These are phyloP conservation scores for Ustilago crameri DNA, from an alignment of 1,284 basidiomycete genomes.

Conservation along the genomic window DNA sequence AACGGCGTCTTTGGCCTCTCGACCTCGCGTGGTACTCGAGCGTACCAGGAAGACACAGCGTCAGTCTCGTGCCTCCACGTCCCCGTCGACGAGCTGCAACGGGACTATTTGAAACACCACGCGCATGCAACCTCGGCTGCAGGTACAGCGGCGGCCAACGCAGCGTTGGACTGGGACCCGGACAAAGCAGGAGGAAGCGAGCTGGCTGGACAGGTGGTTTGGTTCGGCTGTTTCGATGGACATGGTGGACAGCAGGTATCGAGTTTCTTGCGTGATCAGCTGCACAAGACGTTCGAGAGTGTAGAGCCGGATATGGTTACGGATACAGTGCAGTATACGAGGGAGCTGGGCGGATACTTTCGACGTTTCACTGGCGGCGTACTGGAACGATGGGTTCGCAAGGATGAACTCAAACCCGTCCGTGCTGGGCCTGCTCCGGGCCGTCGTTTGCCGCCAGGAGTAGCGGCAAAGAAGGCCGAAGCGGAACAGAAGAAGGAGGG, in stretches of 20 bases:
- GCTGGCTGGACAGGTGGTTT: slow-evolving; percentile 62
- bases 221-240: slow-evolving; percentile 67
- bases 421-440: slow-evolving; percentile 41
- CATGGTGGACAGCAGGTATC: slow-evolving; percentile 63
- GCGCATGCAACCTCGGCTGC: slow-evolving; percentile 25
- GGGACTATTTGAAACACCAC: slow-evolving; percentile 43
- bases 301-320: slow-evolving; percentile 59
- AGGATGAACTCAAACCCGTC: slow-evolving; percentile 51
- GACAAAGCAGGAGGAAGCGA: slow-evolving; percentile 57
- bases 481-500: not conserved
- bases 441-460: slow-evolving; percentile 15
- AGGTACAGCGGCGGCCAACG: slow-evolving; percentile 28
- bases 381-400: slow-evolving; percentile 60
- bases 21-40: slow-evolving; percentile 57
- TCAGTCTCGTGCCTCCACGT: slow-evolving; percentile 61
- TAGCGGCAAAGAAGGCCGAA: slow-evolving; percentile 8
- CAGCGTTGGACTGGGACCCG: slow-evolving; percentile 52
- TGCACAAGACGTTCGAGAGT: slow-evolving; percentile 61
- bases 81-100: slow-evolving; percentile 47
- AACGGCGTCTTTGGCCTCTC: slow-evolving; percentile 52
- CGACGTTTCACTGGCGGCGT: slow-evolving; percentile 60
- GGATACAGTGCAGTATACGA: slow-evolving; percentile 63
- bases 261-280: slow-evolving; percentile 48
- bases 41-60: slow-evolving; percentile 63
- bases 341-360: slow-evolving; percentile 65